phyloP scores from a whole-genome alignment of 75 land plant species.

The Gnetum montanum region DNA sequence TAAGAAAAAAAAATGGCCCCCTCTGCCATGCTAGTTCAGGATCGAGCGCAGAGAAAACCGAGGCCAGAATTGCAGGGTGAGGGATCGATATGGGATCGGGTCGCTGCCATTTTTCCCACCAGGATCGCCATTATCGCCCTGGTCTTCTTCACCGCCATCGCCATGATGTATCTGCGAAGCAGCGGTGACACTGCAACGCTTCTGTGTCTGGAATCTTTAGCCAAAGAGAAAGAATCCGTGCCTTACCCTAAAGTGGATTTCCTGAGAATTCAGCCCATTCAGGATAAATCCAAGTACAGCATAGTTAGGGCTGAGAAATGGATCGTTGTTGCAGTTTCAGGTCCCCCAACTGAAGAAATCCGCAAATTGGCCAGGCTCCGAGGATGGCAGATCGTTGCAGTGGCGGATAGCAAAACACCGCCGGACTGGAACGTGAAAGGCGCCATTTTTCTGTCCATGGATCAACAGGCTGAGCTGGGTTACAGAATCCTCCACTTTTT shows the following conservation, averaged over 20 bases:
- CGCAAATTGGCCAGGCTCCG: conserved; percentile 41
- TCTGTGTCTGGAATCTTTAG: conserved; percentile 47
- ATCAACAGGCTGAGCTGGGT: conserved; percentile 51
- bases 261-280: conserved; percentile 1
- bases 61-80: background rate
- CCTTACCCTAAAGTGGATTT: conserved; percentile 44
- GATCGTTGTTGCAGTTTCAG: conserved; percentile 72
- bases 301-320: conserved; percentile 58
- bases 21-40: conserved; percentile 6
- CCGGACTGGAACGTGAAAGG: conserved; percentile 56
- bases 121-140: conserved; percentile 46
- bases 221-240: conserved; percentile 26
- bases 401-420: conserved; percentile 63
- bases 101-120: conserved; percentile 57
- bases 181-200: conserved; percentile 57
- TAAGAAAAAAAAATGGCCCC: background rate
- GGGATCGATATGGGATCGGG: conserved; percentile 23
- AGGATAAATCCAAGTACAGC: conserved; percentile 29
- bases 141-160: conserved; percentile 47
- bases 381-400: conserved; percentile 92
- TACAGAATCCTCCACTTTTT: conserved; percentile 48
- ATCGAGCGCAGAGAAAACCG: background rate
- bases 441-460: conserved; percentile 51
- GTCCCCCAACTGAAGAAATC: conserved; percentile 42
- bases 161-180: conserved; percentile 51